Base-by-base conservation (phyloP, 2,329 filamentous ascomycete genomes). In the Stemphylium vesicarium region DNA sequence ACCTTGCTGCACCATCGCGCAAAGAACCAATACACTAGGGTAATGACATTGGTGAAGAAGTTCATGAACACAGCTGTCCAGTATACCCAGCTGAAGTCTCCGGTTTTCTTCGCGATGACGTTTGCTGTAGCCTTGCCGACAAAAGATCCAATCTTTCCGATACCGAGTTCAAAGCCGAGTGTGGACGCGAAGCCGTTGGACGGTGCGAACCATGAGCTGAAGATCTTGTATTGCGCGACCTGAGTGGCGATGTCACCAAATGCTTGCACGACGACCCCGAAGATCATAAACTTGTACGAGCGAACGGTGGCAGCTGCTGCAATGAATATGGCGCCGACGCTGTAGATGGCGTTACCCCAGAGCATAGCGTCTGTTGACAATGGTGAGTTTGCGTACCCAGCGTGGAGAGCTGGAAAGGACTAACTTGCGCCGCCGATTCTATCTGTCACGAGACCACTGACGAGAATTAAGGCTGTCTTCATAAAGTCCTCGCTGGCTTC, bases 61-160 rank as follows among this genome's bases (percentile, higher is more conserved):
- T 87, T 86, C 82, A 87, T 87, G 62, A 85, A 84, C 0, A 88
- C 84, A 0, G 82, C 79, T 9, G 81, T 81, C 85, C 85, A 87
- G 63, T 82, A 87, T 0, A 83, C 83, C 83, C 84, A 87, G 47
- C 81, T 80, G 40, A 88, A 88, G 62, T 87, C 79, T 0, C 84
- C 84, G 0, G 82, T 83, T 11, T 81, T 82, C 60, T 82, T 78
- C 0, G 84, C 79, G 22, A 87, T 87, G 18, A 85, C 75, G 40
- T 87, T 87, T 3, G 85, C 84, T 0, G 84, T 84, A 0, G 83
- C 79, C 59, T 85, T 85, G 10, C 85, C 85, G 1, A 85, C 82
- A 51, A 88, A 87, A 0, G 80, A 80, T 2, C 85, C 85, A 8
- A 88, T 82, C 67, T 86, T 87, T 15, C 84, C 84, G 47, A 88